A percentile compares a stretch with the other conserved stretches of the same genome.
These are phyloP conservation scores for Epichloe amarillans DNA, from an alignment of 2,329 filamentous ascomycete genomes.

Conservation along the genomic window DNA sequence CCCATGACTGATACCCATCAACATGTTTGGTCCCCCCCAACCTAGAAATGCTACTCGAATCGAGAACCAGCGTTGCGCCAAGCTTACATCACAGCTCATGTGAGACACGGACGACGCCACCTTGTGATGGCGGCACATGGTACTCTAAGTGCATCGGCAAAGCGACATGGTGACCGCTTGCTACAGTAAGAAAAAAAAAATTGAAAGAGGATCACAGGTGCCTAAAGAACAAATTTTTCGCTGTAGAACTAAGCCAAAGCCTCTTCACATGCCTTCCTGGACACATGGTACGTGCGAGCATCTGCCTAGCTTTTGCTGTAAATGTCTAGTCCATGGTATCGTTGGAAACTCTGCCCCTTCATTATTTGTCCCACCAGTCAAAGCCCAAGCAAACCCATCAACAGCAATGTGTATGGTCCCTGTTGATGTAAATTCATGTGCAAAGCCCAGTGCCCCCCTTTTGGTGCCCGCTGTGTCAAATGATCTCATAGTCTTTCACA, in stretches of 20 bases:
- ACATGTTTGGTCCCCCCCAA: neutral
- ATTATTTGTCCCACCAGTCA: no score
- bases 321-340: no score
- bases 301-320: no score
- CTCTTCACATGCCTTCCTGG: neutral
- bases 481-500: slow-evolving; percentile 13
- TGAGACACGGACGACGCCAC: neutral
- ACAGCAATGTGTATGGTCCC: no score
- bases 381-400: no score
- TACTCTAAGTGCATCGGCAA: neutral
- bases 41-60: neutral
- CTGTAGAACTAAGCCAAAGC: neutral
- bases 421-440: no score
- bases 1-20: neutral
- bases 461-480: no score
- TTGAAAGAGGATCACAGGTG: no score
- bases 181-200: neutral
- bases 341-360: no score
- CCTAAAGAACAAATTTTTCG: no score
- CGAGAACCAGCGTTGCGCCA: neutral
- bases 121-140: slow-evolving; percentile 2
- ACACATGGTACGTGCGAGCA: no score
- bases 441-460: no score
- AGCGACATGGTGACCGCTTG: neutral
- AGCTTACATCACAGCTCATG: slow-evolving; percentile 1